Base-by-base conservation (phyloP, 176 grass and related monocot genomes). In the Olyra latifolia region DNA sequence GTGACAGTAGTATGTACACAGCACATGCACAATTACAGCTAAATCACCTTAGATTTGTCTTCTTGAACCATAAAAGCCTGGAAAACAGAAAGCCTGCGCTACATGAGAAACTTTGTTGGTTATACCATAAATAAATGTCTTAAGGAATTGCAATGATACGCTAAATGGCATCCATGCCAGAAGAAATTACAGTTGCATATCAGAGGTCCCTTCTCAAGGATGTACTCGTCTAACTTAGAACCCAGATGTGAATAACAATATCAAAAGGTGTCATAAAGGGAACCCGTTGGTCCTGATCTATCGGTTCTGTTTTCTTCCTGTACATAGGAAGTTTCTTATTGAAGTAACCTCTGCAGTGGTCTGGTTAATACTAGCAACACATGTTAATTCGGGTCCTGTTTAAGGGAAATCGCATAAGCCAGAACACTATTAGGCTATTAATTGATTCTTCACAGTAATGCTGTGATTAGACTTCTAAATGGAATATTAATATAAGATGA, bases 321-420 rank as follows among this genome's bases (percentile, higher is more conserved):
- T 35, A 81, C 35, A 5, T 30, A 49, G 44, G 28, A 71, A 61
- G 41, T 16, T 30, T 61, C 22, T 73, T 8, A 44, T 32, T 42
- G 35, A 66, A 66, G 64, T 44, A 81, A 69, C 28, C 11, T n/a
- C 66, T 47, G 19, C 35, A 46, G 50, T 73, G 24, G 20, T 72
- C 24, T 38, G 29, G 54, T 63, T 39, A 30, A 10, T 50, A 45
- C 45, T 43, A 30, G 69, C 44, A 43, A 16, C 40, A 1, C 39
- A 78, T 44, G 23, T 40, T 44, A 83, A 53, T 48, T 40, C 6
- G 3, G 0, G 17, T 66, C 35, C 24, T 63, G 66, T 42, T 85
- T 9, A 58, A 78, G 79, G 12, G 24, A 72, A 72, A 72, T 20
- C 16, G 47, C 25, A 32, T 4, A 79, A 72, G 32, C 11, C 20